These are phyloP conservation scores for Sphaerulina vaccinii DNA, from an alignment of 2,329 filamentous ascomycete genomes.

Conservation along the genomic window DNA sequence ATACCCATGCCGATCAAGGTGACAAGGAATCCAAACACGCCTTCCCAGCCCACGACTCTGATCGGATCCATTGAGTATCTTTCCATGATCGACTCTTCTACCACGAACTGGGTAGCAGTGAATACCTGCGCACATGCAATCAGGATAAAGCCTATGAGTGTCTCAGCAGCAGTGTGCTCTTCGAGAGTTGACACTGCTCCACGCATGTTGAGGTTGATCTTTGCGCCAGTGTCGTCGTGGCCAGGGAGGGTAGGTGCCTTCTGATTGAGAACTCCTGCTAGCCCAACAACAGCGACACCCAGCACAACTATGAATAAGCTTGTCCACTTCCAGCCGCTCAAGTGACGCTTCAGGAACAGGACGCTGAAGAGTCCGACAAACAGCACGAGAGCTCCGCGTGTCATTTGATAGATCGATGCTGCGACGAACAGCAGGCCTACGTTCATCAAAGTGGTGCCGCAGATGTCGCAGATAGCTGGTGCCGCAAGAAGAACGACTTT, in stretches of 20 bases:
- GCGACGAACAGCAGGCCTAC: conserved; percentile 89
- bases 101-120: conserved; percentile 91
- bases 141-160: conserved; percentile 78
- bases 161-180: conserved; percentile 61
- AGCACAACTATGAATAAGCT: conserved; percentile 81
- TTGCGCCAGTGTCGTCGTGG: conserved; percentile 33
- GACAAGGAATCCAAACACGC: conserved; percentile 80
- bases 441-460: conserved; percentile 96
- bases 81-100: conserved; percentile 90
- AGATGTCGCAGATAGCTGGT: conserved; percentile 89
- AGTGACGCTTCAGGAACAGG: conserved; percentile 75
- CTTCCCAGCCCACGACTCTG: conserved; percentile 93
- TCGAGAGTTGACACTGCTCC: conserved; percentile 39
- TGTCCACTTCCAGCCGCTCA: conserved; percentile 89
- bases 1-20: conserved; percentile 78
- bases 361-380: conserved; percentile 97
- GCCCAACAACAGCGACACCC: conserved; percentile 84
- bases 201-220: conserved; percentile 23
- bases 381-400: conserved; percentile 85
- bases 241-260: conserved; percentile 48
- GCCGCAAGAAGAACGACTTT: conserved; percentile 74
- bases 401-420: conserved; percentile 98
- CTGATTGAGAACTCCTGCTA: conserved; percentile 81
- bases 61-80: conserved; percentile 79
- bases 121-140: conserved; percentile 96